Evolutionary conservation across 2,329 filamentous ascomycete genomes (phyloP).

Genomic region (Calcarisporium arbuscula): DNA sequence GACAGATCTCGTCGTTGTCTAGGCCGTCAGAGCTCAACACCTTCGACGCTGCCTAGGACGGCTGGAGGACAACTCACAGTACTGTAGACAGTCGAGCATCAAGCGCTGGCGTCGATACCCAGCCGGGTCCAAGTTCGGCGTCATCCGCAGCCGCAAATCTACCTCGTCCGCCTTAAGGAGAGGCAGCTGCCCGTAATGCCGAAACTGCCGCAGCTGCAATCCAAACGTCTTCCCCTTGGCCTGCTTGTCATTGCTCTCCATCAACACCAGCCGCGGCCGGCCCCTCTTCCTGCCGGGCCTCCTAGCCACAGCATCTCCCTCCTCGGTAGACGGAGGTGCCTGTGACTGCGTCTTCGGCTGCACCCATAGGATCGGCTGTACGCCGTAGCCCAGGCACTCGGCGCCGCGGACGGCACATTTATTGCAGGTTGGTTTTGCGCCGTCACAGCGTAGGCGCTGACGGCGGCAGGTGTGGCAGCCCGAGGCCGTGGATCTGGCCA

Average conservation of each 20-base stretch:
- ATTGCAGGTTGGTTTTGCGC: conserved; percentile 7
- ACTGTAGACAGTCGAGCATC: conserved; percentile 6
- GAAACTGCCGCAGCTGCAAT: neutral
- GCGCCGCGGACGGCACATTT: conserved; percentile 10
- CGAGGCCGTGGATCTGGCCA: too few relatives aligned
- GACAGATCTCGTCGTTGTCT: conserved; percentile 5
- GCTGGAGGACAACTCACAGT: too few relatives aligned
- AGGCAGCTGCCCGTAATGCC: neutral
- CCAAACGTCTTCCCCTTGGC: too few relatives aligned
- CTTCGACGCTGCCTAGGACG: too few relatives aligned
- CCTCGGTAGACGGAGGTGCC: too few relatives aligned
- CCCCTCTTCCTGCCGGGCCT: conserved; percentile 5
- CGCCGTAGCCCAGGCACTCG: conserved; percentile 12
- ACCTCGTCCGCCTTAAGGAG: too few relatives aligned
- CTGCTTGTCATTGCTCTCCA: conserved; percentile 2
- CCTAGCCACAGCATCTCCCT: neutral
- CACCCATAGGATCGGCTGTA: conserved; percentile 11
- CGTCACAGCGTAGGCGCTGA: conserved; percentile 11
- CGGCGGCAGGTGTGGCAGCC: conserved; percentile 12
- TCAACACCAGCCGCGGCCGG: conserved; percentile 11
- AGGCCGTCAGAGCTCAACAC: too few relatives aligned
- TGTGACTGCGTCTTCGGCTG: conserved; percentile 2
- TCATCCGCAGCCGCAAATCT: too few relatives aligned
- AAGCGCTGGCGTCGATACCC: conserved; percentile 7
- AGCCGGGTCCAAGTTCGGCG: conserved; percentile 7